These are phyloP conservation scores for Spergularia bocconei DNA, from an alignment of 148 eudicot species.

Conservation along the genomic window DNA sequence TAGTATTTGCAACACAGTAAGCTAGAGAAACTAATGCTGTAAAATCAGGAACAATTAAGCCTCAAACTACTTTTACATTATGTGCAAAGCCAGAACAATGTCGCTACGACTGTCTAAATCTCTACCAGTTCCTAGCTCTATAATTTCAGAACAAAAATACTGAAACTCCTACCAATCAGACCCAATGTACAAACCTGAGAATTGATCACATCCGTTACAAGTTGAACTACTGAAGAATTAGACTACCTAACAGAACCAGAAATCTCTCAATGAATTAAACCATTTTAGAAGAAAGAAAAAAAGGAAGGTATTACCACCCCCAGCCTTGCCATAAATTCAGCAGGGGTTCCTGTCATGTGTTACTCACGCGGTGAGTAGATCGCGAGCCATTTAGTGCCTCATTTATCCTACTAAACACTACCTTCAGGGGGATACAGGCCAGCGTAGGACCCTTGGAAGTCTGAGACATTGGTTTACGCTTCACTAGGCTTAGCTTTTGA, in stretches of 20 bases:
- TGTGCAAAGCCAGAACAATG: constrained; percentile 28
- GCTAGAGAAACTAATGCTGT: too few species aligned
- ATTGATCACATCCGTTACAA: constrained; percentile 17
- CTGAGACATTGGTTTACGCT: constrained; percentile 37
- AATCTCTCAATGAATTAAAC: constrained; percentile 25
- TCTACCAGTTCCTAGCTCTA: constrained; percentile 18
- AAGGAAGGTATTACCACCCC: constrained; percentile 16
- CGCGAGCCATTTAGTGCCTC: constrained; percentile 54
- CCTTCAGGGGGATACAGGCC: constrained; percentile 78
- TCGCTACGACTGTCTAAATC: constrained; percentile 17
- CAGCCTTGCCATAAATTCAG: constrained; percentile 20
- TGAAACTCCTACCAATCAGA: constrained; percentile 23
- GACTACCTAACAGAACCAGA: constrained; percentile 23
- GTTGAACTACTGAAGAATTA: constrained; percentile 25
- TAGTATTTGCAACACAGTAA: too few species aligned
- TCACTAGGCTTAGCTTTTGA: constrained; percentile 32
- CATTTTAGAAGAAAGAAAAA: constrained; percentile 1
- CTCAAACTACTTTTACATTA: constrained; percentile 21
- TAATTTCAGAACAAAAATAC: constrained; percentile 11
- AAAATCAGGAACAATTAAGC: constrained; percentile 17
- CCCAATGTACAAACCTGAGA: constrained; percentile 22
- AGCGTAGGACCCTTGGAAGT: constrained; percentile 50
- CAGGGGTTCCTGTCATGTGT: constrained; percentile 23
- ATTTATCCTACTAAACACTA: constrained; percentile 70
- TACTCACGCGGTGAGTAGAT: constrained; percentile 24